phyloP scores from a whole-genome alignment of 805 yeast species.

The Hanseniaspora hatyaiensis region DNA sequence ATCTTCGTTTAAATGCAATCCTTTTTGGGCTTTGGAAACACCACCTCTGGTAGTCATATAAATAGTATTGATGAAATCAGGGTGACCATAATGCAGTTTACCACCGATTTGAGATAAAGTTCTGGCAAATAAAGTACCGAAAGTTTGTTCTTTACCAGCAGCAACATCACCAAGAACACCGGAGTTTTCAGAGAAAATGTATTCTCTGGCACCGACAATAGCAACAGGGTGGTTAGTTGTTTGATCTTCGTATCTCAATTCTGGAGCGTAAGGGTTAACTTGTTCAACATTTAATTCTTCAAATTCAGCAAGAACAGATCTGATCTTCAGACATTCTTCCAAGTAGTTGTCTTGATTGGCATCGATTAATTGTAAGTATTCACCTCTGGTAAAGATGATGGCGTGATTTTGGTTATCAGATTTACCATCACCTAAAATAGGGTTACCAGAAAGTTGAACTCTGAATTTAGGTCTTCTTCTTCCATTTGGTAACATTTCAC shows the following conservation, averaged over 20 bases:
- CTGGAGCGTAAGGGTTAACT: constrained; percentile 72
- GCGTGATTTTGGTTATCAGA: constrained; percentile 81
- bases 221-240: constrained; percentile 57
- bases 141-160: constrained; percentile 83
- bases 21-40: constrained; percentile 76
- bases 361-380: constrained; percentile 71
- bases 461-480: constrained; percentile 66
- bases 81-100: constrained; percentile 79
- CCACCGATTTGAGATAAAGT: constrained; percentile 78
- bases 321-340: constrained; percentile 74
- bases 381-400: constrained; percentile 70
- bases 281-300: constrained; percentile 68
- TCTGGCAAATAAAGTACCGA: constrained; percentile 75
- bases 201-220: constrained; percentile 77
- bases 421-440: constrained; percentile 80
- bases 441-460: constrained; percentile 71
- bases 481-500: constrained; percentile 60
- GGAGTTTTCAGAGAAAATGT: constrained; percentile 74
- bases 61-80: constrained; percentile 65
- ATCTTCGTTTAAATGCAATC: constrained; percentile 77
- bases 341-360: constrained; percentile 79
- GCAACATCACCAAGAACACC: constrained; percentile 83
- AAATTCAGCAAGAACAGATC: constrained; percentile 72
- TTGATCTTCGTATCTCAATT: constrained; percentile 46
- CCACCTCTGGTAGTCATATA: constrained; percentile 83